Evolutionary conservation across 2,329 filamentous ascomycete species (phyloP), one percentile per base, ranked within the genome.

Genomic region (Raffaelea arxii): DNA sequence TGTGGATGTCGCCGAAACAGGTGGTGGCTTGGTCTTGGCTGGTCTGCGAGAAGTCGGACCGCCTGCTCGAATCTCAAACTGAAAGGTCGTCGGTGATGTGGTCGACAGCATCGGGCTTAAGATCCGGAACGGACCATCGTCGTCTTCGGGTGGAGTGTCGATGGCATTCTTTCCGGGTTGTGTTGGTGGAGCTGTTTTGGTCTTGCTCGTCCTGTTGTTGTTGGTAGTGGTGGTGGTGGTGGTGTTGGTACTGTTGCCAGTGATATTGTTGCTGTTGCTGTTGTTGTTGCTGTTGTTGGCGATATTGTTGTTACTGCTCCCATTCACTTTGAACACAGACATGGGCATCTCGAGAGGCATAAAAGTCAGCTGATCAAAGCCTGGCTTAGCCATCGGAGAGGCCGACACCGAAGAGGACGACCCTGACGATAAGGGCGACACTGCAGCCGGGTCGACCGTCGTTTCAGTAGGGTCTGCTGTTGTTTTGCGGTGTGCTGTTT

Each of bases 271-370:
- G n/a, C n/a, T n/a, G n/a, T n/a, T n/a, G n/a, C n/a, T n/a, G n/a
- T n/a, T n/a, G n/a, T n/a, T n/a, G n/a, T n/a, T n/a, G n/a, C n/a
- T n/a, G n/a, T n/a, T n/a, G n/a, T n/a, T n/a, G n/a, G n/a, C n/a
- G n/a, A n/a, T n/a, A n/a, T n/a, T n/a, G n/a, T n/a, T n/a, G n/a
- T n/a, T n/a, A n/a, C n/a, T n/a, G n/a, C n/a, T n/a, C n/a, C n/a
- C n/a, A n/a, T n/a, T n/a, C n/a, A n/a, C n/a, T n/a, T n/a, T n/a
- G n/a, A n/a, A n/a, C n/a, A n/a, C n/a, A n/a, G n/a, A n/a, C n/a
- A n/a, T 18, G 9, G 41, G 25, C 12, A 41, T 19, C 21, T 46
- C 45, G 22, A 53, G 41, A 2, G 51, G 47, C n/a, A 48, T 36
- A 25, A 51, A 30, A 18, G 23, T 46, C 5, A 46, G 3, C 7